phyloP scores from a whole-genome alignment of 306 rosid species.

The Medicago arabica region DNA sequence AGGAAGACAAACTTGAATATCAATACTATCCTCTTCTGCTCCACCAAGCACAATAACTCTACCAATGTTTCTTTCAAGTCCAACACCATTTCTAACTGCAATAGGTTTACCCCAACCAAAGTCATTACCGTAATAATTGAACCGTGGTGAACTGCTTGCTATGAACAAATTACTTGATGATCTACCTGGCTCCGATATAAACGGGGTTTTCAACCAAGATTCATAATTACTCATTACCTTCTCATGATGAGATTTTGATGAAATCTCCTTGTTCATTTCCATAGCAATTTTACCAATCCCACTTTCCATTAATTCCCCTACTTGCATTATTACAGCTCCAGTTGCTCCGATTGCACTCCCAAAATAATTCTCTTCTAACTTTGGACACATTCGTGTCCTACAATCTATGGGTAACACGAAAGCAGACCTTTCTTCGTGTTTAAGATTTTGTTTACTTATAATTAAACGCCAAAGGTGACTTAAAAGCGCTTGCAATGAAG shows the following conservation, averaged over 20 bases:
- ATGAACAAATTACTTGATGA: too few species aligned
- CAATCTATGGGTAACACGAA: neutral
- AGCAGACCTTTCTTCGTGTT: neutral
- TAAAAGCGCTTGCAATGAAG: neutral
- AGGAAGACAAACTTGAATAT: neutral
- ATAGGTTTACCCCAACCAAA: neutral
- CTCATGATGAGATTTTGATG: neutral
- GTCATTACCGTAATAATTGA: neutral
- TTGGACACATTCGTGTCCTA: neutral
- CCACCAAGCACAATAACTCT: neutral
- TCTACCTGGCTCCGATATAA: neutral
- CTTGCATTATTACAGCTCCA: neutral
- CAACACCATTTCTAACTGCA: neutral
- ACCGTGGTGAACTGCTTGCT: neutral
- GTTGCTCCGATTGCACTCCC: neutral
- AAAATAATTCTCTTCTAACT: neutral
- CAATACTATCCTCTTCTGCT: neutral
- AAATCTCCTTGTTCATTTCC: neutral
- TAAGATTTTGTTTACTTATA: neutral
- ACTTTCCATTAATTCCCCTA: neutral
- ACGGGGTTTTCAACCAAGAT: neutral
- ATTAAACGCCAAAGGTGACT: neutral
- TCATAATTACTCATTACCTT: neutral
- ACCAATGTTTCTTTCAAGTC: neutral
- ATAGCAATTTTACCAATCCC: neutral